These are phyloP conservation scores for Starmera stellimalicola DNA, from an alignment of 1,139 yeast genomes.

Conservation along the genomic window DNA sequence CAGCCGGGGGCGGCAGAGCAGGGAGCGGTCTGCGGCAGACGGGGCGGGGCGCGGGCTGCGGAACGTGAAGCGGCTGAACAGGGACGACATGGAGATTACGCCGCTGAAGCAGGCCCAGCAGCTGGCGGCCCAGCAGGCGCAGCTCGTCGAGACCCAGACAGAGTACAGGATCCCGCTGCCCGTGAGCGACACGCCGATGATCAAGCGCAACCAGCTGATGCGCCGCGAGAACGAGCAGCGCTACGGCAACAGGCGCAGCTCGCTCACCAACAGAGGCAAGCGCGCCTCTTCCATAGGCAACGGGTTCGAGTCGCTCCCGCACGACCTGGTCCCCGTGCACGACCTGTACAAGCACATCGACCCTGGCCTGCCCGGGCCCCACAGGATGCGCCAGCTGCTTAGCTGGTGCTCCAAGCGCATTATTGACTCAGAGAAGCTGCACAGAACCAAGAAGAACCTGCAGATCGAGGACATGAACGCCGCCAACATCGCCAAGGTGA, in stretches of 20 bases:
- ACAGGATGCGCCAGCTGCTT: constrained; percentile 59
- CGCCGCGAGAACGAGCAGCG: constrained; percentile 17
- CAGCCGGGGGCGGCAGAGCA: neutral
- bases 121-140: constrained; percentile 6
- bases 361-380: constrained; percentile 57
- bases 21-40: neutral
- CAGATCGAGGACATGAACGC: constrained; percentile 31
- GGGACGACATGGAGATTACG: neutral
- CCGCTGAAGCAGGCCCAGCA: neutral
- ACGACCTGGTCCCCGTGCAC: constrained; percentile 44
- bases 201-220: constrained; percentile 27
- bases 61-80: constrained; percentile 1
- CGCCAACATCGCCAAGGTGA: constrained; percentile 47
- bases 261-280: constrained; percentile 54
- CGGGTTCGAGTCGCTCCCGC: constrained; percentile 64
- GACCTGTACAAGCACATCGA: constrained; percentile 61
- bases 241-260: constrained; percentile 30
- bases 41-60: neutral
- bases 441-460: constrained; percentile 17
- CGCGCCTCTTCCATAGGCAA: constrained; percentile 69
- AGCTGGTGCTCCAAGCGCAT: constrained; percentile 59
- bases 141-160: too few relatives aligned
- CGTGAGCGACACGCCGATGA: constrained; percentile 31
- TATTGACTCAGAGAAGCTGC: constrained; percentile 27
- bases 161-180: constrained; percentile 25